Conservation (phyloP, 1,284 basidiomycete genomes). For the Somion occarium region DNA sequence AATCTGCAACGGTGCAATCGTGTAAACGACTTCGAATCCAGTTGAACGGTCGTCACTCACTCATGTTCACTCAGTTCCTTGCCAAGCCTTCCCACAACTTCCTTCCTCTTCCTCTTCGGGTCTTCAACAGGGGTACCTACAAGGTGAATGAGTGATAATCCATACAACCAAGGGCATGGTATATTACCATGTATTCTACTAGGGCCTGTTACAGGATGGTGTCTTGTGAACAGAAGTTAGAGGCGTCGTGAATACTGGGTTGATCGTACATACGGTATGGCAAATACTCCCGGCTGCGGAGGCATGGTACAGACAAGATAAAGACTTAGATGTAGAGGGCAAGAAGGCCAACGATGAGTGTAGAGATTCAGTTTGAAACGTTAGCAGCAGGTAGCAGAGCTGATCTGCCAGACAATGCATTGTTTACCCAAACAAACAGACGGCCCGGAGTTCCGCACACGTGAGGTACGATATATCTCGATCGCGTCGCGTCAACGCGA, state of each 20-base stretch:
- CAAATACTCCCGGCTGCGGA: constrained; percentile 49
- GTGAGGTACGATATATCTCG: too few species aligned
- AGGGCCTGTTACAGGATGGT: constrained; percentile 35
- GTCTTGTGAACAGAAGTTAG: constrained; percentile 14
- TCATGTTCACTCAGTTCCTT: constrained; percentile 73
- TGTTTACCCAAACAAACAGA: too few species aligned
- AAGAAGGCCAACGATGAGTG: too few species aligned
- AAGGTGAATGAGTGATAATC: background rate
- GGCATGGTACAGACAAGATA: too few species aligned
- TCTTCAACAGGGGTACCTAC: constrained; percentile 30
- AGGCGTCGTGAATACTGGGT: constrained; percentile 31
- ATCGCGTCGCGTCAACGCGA: too few species aligned
- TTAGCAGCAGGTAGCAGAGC: too few species aligned
- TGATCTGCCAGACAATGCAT: too few species aligned
- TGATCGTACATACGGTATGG: constrained; percentile 39
- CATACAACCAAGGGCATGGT: constrained; percentile 8
- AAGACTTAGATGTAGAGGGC: too few species aligned
- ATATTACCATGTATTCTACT: constrained; percentile 39
- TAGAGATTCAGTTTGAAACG: too few species aligned
- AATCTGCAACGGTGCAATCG: background rate
- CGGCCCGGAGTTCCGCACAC: too few species aligned
- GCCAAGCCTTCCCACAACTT: constrained; percentile 59
- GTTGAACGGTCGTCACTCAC: constrained; percentile 37
- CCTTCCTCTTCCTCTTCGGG: constrained; percentile 55
- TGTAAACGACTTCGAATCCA: constrained; percentile 1